phyloP scores from a whole-genome alignment of 2,329 filamentous ascomycete species.

The Fusarium mangiferae region DNA sequence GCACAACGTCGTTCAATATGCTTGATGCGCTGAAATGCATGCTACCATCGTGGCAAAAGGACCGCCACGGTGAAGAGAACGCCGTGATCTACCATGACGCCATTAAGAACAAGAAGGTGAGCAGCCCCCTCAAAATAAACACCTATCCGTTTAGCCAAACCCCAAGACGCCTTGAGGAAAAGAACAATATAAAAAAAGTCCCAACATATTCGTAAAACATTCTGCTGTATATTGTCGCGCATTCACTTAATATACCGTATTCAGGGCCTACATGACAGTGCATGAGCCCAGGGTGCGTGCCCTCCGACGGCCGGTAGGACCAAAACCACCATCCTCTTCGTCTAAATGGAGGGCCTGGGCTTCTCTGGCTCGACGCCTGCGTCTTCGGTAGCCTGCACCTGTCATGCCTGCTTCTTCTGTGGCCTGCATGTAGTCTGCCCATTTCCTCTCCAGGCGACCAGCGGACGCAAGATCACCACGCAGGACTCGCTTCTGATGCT shows the following conservation, averaged over 20 bases:
- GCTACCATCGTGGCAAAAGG: neutral
- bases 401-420: slow-evolving; percentile 82
- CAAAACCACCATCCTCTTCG: slow-evolving; percentile 76
- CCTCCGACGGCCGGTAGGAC: slow-evolving; percentile 64
- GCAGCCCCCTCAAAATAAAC: slow-evolving; percentile 10
- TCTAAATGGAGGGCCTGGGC: slow-evolving; percentile 82
- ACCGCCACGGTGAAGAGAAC: slow-evolving; percentile 9
- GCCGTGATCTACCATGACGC: slow-evolving; percentile 39
- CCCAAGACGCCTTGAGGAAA: neutral
- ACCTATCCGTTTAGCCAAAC: slow-evolving; percentile 15
- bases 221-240: neutral
- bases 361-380: slow-evolving; percentile 82
- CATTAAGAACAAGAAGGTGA: slow-evolving; percentile 16
- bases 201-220: slow-evolving; percentile 1
- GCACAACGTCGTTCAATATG: slow-evolving; percentile 10
- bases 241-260: neutral
- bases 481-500: slow-evolving; percentile 88
- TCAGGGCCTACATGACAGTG: slow-evolving; percentile 68
- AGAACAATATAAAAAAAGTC: neutral
- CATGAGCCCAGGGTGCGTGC: slow-evolving; percentile 73
- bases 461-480: slow-evolving; percentile 80
- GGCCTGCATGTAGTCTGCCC: slow-evolving; percentile 94
- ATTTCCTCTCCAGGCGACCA: slow-evolving; percentile 84
- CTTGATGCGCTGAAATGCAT: slow-evolving; percentile 11
- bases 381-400: slow-evolving; percentile 73